phyloP scores from a whole-genome alignment of 768 basidiomycete genomes.

The Tricholoma bakamatsutake region DNA sequence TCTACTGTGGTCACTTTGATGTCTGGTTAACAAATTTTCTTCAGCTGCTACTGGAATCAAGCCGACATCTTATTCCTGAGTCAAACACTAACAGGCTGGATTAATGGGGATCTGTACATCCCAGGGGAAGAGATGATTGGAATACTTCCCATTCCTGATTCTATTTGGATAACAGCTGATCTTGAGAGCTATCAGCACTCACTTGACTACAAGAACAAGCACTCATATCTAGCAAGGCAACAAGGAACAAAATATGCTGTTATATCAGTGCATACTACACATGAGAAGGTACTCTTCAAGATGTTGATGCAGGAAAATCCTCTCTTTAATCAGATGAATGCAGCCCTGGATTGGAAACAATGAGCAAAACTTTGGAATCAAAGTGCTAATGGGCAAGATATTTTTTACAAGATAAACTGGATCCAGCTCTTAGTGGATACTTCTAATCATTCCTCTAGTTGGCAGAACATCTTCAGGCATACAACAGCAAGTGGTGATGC shows the following conservation, averaged over 20 bases:
- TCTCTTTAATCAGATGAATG: not conserved
- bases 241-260: constrained; percentile 21
- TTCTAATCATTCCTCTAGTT: no score
- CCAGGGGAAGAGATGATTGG: not conserved
- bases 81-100: not conserved
- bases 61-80: not conserved
- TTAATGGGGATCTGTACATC: constrained; percentile 7
- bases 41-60: no score
- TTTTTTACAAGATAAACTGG: not conserved
- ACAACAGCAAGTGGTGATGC: not conserved
- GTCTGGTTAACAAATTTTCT: constrained; percentile 15
- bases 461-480: no score
- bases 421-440: no score
- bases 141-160: constrained; percentile 2
- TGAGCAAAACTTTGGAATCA: not conserved
- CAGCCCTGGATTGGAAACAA: not conserved
- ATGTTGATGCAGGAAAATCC: constrained; percentile 11
- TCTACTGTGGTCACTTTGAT: constrained; percentile 15
- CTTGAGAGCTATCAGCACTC: constrained; percentile 2
- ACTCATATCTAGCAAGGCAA: constrained; percentile 2
- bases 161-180: not conserved
- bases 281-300: constrained; percentile 17
- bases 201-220: not conserved
- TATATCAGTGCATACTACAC: constrained; percentile 17
- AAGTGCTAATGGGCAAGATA: not conserved